Percentiles rank a stretch among this genome's conserved stretches.
Conservation (phyloP, 2,329 filamentous ascomycete species). For the Fusarium begoniae region DNA sequence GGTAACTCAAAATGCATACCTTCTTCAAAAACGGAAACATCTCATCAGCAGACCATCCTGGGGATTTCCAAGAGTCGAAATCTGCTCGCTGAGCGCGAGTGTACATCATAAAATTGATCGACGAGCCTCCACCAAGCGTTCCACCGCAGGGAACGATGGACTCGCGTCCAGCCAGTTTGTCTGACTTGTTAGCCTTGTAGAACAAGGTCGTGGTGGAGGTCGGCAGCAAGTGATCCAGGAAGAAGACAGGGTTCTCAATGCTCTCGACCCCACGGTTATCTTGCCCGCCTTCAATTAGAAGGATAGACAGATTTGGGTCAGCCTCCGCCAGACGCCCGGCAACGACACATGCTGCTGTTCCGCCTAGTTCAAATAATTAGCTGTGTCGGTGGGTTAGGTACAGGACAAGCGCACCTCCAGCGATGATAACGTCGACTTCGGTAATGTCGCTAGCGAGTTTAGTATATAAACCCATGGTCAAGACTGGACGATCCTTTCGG, state of each 20-base stretch:
- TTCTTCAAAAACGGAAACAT: constrained; percentile 47
- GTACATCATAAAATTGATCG: constrained; percentile 48
- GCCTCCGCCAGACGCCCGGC: constrained; percentile 44
- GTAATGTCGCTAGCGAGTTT: constrained; percentile 32
- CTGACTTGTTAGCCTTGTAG: constrained; percentile 41
- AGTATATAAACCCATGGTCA: constrained; percentile 30
- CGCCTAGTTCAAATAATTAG: constrained; percentile 36
- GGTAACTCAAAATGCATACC: constrained; percentile 7
- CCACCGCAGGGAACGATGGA: constrained; percentile 43
- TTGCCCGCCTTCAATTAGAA: constrained; percentile 46
- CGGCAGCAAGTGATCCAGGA: constrained; percentile 37
- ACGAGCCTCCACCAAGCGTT: constrained; percentile 45
- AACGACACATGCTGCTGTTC: constrained; percentile 45
- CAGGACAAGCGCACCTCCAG: constrained; percentile 18
- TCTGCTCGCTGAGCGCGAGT: constrained; percentile 46
- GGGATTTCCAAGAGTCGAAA: constrained; percentile 47
- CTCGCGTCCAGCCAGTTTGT: constrained; percentile 36
- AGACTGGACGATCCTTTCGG: not conserved
- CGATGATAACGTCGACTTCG: constrained; percentile 36
- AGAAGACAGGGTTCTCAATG: constrained; percentile 43
- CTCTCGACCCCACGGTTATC: constrained; percentile 42
- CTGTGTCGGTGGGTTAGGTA: not conserved
- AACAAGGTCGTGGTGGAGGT: constrained; percentile 38
- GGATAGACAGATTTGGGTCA: constrained; percentile 42
- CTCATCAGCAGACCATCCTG: constrained; percentile 47